Percentiles rank a stretch among this genome's conserved stretches.
Evolutionary conservation across 2,329 filamentous ascomycete genomes (phyloP).

Genomic region (Paramyrothecium sp.): DNA sequence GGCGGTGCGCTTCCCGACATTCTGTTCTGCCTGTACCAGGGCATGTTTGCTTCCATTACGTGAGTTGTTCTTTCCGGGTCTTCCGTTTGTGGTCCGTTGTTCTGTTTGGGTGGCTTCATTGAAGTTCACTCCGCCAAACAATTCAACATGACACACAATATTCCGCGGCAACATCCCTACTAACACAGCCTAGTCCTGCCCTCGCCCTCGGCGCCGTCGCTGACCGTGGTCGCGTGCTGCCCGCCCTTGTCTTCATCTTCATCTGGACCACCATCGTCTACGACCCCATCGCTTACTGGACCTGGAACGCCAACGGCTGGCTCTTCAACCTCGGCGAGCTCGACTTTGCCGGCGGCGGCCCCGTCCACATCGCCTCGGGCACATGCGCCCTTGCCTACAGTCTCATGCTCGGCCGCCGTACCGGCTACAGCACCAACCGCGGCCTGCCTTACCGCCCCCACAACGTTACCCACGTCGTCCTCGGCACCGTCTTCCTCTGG

Average conservation of each 20-base stretch:
- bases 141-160: not conserved
- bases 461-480: slow-evolving; percentile 71
- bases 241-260: slow-evolving; percentile 66
- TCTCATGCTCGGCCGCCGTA: slow-evolving; percentile 69
- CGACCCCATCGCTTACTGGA: slow-evolving; percentile 74
- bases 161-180: not conserved
- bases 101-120: not conserved
- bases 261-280: slow-evolving; percentile 72
- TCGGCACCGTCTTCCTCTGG: slow-evolving; percentile 79
- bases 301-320: slow-evolving; percentile 75
- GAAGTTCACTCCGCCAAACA: not conserved
- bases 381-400: slow-evolving; percentile 72
- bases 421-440: slow-evolving; percentile 58
- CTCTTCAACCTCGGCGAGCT: slow-evolving; percentile 66
- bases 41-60: slow-evolving; percentile 90
- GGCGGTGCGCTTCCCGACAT: slow-evolving; percentile 74
- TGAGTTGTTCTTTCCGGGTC: slow-evolving; percentile 41
- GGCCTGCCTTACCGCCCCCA: slow-evolving; percentile 68
- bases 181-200: slow-evolving; percentile 40
- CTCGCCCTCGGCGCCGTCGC: slow-evolving; percentile 60
- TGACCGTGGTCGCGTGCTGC: slow-evolving; percentile 60
- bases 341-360: slow-evolving; percentile 74
- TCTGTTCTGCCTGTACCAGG: slow-evolving; percentile 81
- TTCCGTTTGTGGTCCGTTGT: too few species aligned
- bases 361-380: slow-evolving; percentile 73